phyloP scores from a whole-genome alignment of 352 stramenopile species.

The Hyaloperonospora brassicae region DNA sequence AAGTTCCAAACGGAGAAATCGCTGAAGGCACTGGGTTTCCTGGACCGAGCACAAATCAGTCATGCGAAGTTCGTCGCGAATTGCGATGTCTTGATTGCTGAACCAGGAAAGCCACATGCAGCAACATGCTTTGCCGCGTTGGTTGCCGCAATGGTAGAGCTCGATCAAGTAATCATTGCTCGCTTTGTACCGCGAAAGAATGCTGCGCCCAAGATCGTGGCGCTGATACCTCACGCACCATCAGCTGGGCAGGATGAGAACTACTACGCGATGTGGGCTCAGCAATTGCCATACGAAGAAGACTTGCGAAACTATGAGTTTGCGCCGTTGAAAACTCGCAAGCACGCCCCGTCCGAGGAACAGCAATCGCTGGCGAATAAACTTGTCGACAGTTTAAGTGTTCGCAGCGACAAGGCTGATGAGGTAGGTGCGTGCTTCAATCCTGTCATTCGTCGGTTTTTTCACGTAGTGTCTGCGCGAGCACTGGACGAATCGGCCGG shows the following conservation, averaged over 20 bases:
- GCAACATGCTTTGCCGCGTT: constrained; percentile 54
- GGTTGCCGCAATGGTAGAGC: constrained; percentile 52
- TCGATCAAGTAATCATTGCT: constrained; percentile 57
- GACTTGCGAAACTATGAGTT: constrained; percentile 77
- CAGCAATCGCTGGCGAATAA: constrained; percentile 58
- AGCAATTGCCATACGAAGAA: constrained; percentile 75
- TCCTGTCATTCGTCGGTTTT: constrained; percentile 65
- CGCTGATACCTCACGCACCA: constrained; percentile 51
- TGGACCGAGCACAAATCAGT: constrained; percentile 40
- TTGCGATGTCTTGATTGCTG: constrained; percentile 71
- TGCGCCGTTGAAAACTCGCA: constrained; percentile 45
- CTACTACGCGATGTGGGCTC: constrained; percentile 66
- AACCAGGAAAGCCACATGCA: constrained; percentile 58
- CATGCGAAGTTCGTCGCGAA: constrained; percentile 49
- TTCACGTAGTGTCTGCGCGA: constrained; percentile 47
- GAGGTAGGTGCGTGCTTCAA: constrained; percentile 63
- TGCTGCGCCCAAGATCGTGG: constrained; percentile 66
- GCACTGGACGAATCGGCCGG: constrained; percentile 43
- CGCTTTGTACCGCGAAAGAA: constrained; percentile 77
- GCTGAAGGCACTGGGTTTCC: constrained; percentile 67
- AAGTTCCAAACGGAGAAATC: constrained; percentile 78
- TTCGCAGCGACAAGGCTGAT: constrained; percentile 51
- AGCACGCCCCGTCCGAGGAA: constrained; percentile 39
- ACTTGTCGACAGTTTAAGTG: constrained; percentile 66
- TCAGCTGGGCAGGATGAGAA: constrained; percentile 24